Evolutionary conservation across 2,329 filamentous ascomycete genomes (phyloP).

Genomic region (Aspergillus calidoustus): DNA sequence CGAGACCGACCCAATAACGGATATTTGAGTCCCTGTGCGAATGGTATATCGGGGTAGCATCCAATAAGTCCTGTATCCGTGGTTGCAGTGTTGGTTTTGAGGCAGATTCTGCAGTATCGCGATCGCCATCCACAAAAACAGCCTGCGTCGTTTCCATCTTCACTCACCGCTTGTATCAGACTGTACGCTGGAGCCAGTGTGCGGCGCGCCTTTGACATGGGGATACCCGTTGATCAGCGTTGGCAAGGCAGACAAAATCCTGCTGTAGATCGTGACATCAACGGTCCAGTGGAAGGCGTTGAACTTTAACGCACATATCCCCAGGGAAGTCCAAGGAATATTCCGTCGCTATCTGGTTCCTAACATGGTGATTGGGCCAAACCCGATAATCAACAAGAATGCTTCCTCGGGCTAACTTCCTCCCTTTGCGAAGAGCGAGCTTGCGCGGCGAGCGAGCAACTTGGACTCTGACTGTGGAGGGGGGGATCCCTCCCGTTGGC

Average conservation of each 20-base stretch:
- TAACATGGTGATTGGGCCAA: background rate
- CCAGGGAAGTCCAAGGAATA: background rate
- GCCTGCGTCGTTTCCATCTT: too few relatives aligned
- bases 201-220: background rate
- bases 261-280: slow-evolving; percentile 1
- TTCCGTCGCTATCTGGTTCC: background rate
- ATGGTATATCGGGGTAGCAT: too few relatives aligned
- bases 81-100: too few relatives aligned
- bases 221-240: slow-evolving; percentile 27
- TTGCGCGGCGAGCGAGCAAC: background rate
- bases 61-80: too few relatives aligned
- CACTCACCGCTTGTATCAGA: background rate
- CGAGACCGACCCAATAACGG: background rate
- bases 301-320: background rate
- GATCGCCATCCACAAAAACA: too few relatives aligned
- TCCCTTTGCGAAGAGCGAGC: slow-evolving; percentile 1
- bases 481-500: background rate
- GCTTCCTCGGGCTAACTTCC: background rate
- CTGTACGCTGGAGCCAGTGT: background rate
- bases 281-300: background rate
- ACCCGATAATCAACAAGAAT: background rate
- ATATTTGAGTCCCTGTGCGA: background rate
- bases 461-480: background rate
- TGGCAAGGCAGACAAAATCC: slow-evolving; percentile 9
- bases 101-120: too few relatives aligned